Percentiles rank a stretch among this genome's conserved stretches.
These are phyloP conservation scores for Azolla pinnata DNA, from an alignment of 75 land plant genomes.

Conservation along the genomic window DNA sequence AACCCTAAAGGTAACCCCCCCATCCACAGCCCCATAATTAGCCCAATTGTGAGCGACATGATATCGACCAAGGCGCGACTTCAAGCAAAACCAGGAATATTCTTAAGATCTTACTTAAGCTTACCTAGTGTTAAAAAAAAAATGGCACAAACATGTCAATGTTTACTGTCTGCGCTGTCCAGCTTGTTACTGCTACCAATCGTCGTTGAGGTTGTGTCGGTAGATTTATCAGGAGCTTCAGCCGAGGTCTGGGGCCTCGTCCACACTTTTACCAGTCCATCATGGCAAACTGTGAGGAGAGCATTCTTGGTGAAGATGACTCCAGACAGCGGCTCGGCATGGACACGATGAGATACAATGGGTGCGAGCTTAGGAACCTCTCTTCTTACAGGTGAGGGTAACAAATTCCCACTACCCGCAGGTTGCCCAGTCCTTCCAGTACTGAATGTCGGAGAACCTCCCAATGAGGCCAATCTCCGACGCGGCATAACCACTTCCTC, in stretches of 20 bases:
- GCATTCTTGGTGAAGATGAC: constrained; percentile 28
- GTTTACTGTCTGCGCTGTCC: not conserved
- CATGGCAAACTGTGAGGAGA: constrained; percentile 32
- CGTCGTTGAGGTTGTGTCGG: not conserved
- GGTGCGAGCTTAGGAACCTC: constrained; percentile 41
- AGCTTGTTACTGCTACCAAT: not conserved
- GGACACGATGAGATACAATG: constrained; percentile 32
- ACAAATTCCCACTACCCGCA: constrained; percentile 12
- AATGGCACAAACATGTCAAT: not conserved
- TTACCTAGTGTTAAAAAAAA: not conserved
- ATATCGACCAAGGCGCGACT: not conserved
- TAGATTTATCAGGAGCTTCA: not conserved
- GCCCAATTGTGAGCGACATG: not conserved
- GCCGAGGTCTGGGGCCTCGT: constrained; percentile 16
- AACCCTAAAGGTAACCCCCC: not conserved
- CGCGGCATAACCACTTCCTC: constrained; percentile 36
- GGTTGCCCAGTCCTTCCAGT: not conserved
- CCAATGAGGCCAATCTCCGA: constrained; percentile 18
- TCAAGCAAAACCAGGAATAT: not conserved
- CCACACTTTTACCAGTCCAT: constrained; percentile 38
- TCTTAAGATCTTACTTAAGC: not conserved
- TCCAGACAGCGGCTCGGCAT: constrained; percentile 39
- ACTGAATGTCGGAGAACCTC: constrained; percentile 8
- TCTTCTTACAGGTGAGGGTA: constrained; percentile 26
- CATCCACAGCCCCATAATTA: not conserved